Base-by-base conservation (phyloP, 2,329 filamentous ascomycete species). In the Botrytis hyacinthi region DNA sequence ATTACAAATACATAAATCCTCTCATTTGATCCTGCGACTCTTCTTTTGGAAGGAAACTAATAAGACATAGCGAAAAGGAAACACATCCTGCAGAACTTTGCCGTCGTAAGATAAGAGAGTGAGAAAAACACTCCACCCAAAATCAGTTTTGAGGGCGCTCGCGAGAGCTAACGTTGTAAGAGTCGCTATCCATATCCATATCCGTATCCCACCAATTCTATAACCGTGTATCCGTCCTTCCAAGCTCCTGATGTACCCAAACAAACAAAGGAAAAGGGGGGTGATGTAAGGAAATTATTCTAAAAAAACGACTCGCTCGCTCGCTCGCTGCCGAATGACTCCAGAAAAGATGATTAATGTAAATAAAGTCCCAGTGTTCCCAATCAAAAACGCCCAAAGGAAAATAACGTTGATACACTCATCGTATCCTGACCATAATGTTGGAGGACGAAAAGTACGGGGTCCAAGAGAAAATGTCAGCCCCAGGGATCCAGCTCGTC, bases 161-260 rank as follows among this genome's bases (percentile, higher is more conserved):
- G 69, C n/a, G 69, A 71, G 69, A 63, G 57, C 69, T 37, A 71
- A 63, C 69, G 59, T 71, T 71, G 54, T 71, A 57, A 35, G 37
- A 51, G 42, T 59, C 66, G n/a, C 54, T 35, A 48, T 70, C 29
- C 68, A 29, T 29, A 70, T 35, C 37, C 68, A 29, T 35, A 46
- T 70, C 22, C 68, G 8, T 29, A 46, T 35, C 37, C 68, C 40
- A 37, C 68, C 29, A 48, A 44, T 35, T 54, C 37, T 40, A 20
- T 40, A 40, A 40, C 32, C 32, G 59, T 61, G 6, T 61, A 61
- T 61, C 65, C 32, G 26, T 67, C 46, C 32, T 48, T 67, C 63
- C 63, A 32, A 44, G 37, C 42, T 48, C 65, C 65, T 20, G 37
- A 16, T 54, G 32, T 40, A n/a, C 65, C 46, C 29, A 40, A 54